A percentile compares a stretch with the other conserved stretches of the same genome.
Evolutionary conservation across 73 alveolate species (phyloP).

Genomic region (Paramecium sexaurelia): DNA sequence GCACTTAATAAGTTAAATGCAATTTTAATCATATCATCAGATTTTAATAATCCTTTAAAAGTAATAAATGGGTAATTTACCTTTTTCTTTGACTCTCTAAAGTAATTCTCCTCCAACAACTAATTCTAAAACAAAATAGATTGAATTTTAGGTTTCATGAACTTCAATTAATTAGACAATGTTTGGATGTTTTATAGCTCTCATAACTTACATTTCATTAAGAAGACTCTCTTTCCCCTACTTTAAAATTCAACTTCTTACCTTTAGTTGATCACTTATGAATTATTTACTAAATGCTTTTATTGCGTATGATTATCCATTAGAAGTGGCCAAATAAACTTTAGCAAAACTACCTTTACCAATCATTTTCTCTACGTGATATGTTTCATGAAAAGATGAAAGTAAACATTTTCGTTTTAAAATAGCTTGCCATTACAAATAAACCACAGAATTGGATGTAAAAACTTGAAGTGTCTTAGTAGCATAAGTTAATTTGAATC

Average conservation of each 20-base stretch:
- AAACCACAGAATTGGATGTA: constrained; percentile 18
- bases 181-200: constrained; percentile 55
- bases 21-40: constrained; percentile 23
- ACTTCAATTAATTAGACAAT: constrained; percentile 49
- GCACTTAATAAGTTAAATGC: constrained; percentile 59
- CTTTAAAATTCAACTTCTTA: not conserved
- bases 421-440: constrained; percentile 59
- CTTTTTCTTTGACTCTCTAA: constrained; percentile 50
- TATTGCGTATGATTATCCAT: constrained; percentile 57
- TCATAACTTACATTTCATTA: constrained; percentile 55
- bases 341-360: constrained; percentile 71
- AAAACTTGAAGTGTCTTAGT: constrained; percentile 22
- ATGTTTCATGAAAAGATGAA: constrained; percentile 60
- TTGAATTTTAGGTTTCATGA: constrained; percentile 53
- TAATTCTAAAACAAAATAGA: constrained; percentile 43
- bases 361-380: constrained; percentile 58
- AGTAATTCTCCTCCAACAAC: constrained; percentile 53
- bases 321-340: constrained; percentile 64
- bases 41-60: not conserved
- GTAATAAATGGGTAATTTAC: not conserved
- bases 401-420: constrained; percentile 45
- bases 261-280: constrained; percentile 50
- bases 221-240: constrained; percentile 59
- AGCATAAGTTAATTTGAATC: constrained; percentile 52
- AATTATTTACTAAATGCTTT: constrained; percentile 64